Evolutionary conservation across 352 stramenopile species (phyloP).

Genomic region (Stramenopiles sp.): DNA sequence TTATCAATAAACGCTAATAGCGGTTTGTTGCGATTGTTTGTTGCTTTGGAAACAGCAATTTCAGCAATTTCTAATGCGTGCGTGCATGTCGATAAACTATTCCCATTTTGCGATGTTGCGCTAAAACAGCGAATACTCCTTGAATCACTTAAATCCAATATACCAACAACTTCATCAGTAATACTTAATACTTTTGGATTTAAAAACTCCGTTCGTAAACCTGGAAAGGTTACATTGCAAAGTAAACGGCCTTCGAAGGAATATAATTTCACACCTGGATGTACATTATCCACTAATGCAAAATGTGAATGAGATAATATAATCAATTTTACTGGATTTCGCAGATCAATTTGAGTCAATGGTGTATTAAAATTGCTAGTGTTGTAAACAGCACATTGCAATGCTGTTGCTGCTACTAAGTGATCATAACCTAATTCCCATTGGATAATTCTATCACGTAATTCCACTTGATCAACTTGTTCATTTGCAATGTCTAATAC

Average conservation of each 20-base stretch:
- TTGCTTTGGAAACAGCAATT: conserved; percentile 51
- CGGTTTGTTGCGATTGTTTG: conserved; percentile 36
- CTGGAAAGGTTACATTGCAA: conserved; percentile 53
- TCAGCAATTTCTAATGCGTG: conserved; percentile 53
- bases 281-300: conserved; percentile 56
- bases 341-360: conserved; percentile 64
- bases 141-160: conserved; percentile 59
- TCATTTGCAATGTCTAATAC: conserved; percentile 66
- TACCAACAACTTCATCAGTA: conserved; percentile 52
- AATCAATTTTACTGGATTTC: conserved; percentile 52
- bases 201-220: conserved; percentile 61
- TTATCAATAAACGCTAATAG: conserved; percentile 63
- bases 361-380: conserved; percentile 71
- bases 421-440: conserved; percentile 69
- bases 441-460: conserved; percentile 68
- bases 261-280: conserved; percentile 33
- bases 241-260: conserved; percentile 70
- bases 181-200: conserved; percentile 55
- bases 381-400: conserved; percentile 48
- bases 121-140: conserved; percentile 70
- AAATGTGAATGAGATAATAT: conserved; percentile 63
- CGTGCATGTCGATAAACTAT: conserved; percentile 18
- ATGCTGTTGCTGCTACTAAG: conserved; percentile 67
- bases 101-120: conserved; percentile 20
- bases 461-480: conserved; percentile 67